Evolutionary conservation across 2,329 filamentous ascomycete genomes (phyloP).

Genomic region (Xylariaceae sp.): DNA sequence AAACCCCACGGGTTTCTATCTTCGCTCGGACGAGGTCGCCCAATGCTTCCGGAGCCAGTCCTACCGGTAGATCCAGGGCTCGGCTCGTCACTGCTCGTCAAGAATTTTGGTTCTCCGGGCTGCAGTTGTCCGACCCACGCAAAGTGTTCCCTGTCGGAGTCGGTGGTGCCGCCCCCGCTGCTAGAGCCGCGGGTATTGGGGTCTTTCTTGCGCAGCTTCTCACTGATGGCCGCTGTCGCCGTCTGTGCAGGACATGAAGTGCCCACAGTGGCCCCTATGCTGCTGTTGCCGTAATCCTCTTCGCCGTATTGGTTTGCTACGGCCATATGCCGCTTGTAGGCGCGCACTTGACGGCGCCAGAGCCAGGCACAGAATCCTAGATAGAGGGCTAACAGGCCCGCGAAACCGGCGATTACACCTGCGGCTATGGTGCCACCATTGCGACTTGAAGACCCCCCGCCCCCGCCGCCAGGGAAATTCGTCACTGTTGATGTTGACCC

Average conservation of each 20-base stretch:
- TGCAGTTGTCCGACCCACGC: constrained; percentile 40
- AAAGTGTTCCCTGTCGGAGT: constrained; percentile 33
- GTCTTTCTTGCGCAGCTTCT: constrained; percentile 39
- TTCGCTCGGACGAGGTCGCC: constrained; percentile 35
- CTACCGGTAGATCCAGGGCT: constrained; percentile 32
- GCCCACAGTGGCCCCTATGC: not conserved
- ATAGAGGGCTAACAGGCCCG: constrained; percentile 67
- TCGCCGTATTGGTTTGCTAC: constrained; percentile 63
- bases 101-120: constrained; percentile 32
- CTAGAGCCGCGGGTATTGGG: constrained; percentile 10
- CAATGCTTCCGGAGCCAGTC: constrained; percentile 16
- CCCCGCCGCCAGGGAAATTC: constrained; percentile 40
- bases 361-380: constrained; percentile 76
- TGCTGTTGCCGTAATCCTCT: constrained; percentile 11
- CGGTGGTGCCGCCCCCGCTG: constrained; percentile 6
- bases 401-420: constrained; percentile 67
- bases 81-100: constrained; percentile 30
- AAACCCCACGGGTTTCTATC: constrained; percentile 39
- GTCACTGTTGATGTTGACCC: constrained; percentile 66
- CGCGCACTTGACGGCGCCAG: constrained; percentile 72
- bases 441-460: constrained; percentile 43
- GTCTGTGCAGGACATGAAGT: not conserved
- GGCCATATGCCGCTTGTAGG: constrained; percentile 74
- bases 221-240: constrained; percentile 18
- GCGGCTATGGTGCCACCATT: constrained; percentile 52